These are phyloP conservation scores for Pichia ethanolica DNA, from an alignment of 805 yeast species.

Conservation along the genomic window DNA sequence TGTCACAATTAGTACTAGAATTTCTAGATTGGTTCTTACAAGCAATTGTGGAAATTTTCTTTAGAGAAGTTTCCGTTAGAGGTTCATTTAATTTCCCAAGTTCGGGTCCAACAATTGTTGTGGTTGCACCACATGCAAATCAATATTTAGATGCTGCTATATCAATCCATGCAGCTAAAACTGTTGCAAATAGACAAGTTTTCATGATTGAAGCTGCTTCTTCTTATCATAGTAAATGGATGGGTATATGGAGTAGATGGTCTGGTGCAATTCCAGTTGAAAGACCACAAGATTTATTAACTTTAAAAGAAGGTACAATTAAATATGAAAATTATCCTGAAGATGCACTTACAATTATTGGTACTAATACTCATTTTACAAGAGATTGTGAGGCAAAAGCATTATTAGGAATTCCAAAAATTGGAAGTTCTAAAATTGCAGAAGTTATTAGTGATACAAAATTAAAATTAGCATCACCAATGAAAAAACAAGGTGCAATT, in stretches of 20 bases:
- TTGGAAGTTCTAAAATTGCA: conserved; percentile 65
- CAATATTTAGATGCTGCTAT: conserved; percentile 69
- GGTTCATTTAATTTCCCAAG: conserved; percentile 70
- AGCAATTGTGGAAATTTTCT: conserved; percentile 46
- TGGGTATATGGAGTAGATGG: conserved; percentile 69
- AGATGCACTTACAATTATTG: conserved; percentile 53
- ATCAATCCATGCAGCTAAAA: conserved; percentile 64
- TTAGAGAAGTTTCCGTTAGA: conserved; percentile 81
- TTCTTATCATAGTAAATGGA: conserved; percentile 56
- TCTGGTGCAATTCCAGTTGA: conserved; percentile 85
- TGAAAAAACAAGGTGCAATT: conserved; percentile 44
- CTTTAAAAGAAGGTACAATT: conserved; percentile 53
- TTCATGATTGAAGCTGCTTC: conserved; percentile 81
- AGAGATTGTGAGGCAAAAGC: conserved; percentile 58
- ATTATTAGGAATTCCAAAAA: conserved; percentile 68
- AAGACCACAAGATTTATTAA: conserved; percentile 80
- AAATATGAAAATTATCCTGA: conserved; percentile 36
- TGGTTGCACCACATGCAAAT: conserved; percentile 97
- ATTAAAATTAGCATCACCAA: conserved; percentile 59
- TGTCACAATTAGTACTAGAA: conserved; percentile 16
- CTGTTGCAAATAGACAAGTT: conserved; percentile 58
- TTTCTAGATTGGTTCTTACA: conserved; percentile 25
- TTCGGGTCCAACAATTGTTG: conserved; percentile 81
- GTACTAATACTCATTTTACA: conserved; percentile 62
- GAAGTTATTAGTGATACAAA: conserved; percentile 67